A percentile compares a stretch with the other conserved stretches of the same genome.
These are phyloP conservation scores for Chytriomyces hyalinus DNA, from an alignment of 192 early-diverging fungal species.

Conservation along the genomic window DNA sequence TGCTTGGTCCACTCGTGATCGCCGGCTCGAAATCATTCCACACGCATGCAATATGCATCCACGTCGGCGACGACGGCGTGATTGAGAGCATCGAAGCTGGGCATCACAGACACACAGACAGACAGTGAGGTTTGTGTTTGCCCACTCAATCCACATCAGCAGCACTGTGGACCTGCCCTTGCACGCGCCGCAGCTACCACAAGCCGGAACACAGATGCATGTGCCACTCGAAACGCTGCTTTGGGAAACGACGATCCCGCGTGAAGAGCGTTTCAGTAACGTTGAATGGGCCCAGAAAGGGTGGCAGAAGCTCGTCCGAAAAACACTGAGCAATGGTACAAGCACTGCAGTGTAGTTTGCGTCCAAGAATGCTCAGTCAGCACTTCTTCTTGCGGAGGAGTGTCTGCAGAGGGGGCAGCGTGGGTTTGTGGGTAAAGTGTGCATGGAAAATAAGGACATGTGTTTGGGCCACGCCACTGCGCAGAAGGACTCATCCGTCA, in stretches of 20 bases:
- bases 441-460: conserved; percentile 73
- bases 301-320: conserved; percentile 70
- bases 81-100: not conserved
- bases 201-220: conserved; percentile 86
- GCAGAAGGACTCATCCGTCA: too few species aligned
- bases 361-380: conserved; percentile 80
- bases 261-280: conserved; percentile 75
- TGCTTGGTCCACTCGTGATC: not conserved
- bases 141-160: not conserved
- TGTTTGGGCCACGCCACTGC: not conserved
- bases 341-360: conserved; percentile 92
- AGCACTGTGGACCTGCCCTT: conserved; percentile 88
- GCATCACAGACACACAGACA: not conserved
- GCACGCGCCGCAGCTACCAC: conserved; percentile 92
- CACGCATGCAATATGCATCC: not conserved
- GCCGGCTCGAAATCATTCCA: not conserved
- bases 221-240: conserved; percentile 85
- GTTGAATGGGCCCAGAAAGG: conserved; percentile 65
- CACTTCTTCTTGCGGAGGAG: conserved; percentile 72
- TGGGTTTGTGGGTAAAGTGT: conserved; percentile 94
- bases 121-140: not conserved
- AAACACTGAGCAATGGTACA: conserved; percentile 79
- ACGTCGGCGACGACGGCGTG: not conserved
- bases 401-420: conserved; percentile 31
- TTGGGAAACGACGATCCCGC: conserved; percentile 79